A percentile compares a stretch with the other conserved stretches of the same genome.
phyloP scores from a whole-genome alignment of 805 yeast genomes.

The Sugiyamaella americana region DNA sequence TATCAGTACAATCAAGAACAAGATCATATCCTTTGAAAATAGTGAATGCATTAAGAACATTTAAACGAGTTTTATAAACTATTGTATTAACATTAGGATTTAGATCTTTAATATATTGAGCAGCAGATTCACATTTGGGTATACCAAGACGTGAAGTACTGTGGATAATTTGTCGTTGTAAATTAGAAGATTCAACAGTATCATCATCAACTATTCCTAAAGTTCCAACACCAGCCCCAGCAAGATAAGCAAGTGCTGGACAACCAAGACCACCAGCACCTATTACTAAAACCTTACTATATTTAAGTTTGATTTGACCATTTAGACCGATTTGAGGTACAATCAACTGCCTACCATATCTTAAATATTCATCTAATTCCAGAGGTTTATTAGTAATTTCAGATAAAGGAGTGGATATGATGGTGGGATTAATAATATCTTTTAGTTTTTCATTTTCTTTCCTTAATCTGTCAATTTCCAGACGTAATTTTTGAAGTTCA shows the following conservation, averaged over 20 bases:
- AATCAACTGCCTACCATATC: slow-evolving; percentile 94
- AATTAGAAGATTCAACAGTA: slow-evolving; percentile 71
- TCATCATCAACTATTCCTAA: slow-evolving; percentile 89
- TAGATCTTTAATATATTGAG: slow-evolving; percentile 41
- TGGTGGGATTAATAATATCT: no score
- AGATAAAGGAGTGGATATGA: no score
- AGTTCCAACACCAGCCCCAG: slow-evolving; percentile 81
- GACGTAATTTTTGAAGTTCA: no score
- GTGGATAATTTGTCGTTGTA: slow-evolving; percentile 87
- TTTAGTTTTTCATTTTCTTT: no score
- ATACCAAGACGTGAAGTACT: slow-evolving; percentile 58
- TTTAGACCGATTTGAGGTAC: slow-evolving; percentile 66
- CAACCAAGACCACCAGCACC: slow-evolving; percentile 98
- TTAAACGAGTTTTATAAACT: slow-evolving; percentile 48
- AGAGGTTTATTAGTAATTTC: no score
- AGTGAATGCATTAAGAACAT: slow-evolving; percentile 52
- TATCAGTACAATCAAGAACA: slow-evolving; percentile 90
- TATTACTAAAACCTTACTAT: slow-evolving; percentile 60
- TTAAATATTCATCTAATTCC: slow-evolving; percentile 56
- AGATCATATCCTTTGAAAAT: slow-evolving; percentile 63
- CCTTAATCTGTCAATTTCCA: no score
- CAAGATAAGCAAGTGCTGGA: slow-evolving; percentile 78
- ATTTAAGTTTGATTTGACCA: slow-evolving; percentile 55
- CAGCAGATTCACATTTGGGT: slow-evolving; percentile 78
- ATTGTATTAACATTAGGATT: slow-evolving; percentile 62